Conservation (phyloP, 2,329 filamentous ascomycete genomes). For the Colletotrichum lindemuthianum region DNA sequence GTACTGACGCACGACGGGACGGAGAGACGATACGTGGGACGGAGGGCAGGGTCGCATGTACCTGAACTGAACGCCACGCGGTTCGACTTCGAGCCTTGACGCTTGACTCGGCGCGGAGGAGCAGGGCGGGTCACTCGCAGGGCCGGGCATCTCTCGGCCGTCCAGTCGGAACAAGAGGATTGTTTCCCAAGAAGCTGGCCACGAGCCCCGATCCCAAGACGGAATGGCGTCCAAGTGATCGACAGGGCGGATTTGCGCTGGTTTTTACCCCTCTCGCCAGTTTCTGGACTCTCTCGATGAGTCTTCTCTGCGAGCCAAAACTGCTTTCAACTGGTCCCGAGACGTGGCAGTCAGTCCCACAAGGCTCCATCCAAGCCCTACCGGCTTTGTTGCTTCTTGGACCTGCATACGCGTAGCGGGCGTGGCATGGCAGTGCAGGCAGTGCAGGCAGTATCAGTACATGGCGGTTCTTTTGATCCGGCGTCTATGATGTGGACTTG, state of each 20-base stretch:
- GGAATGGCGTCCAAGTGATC: conserved; percentile 29
- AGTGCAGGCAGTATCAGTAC: no score
- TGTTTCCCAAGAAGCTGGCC: conserved; percentile 12
- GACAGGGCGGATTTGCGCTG: conserved; percentile 21
- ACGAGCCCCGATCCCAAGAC: neutral
- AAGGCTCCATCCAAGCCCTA: no score
- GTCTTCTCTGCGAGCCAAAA: no score
- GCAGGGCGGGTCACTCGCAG: conserved; percentile 21
- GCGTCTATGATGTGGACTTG: no score
- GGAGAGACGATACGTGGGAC: neutral
- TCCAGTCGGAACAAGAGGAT: conserved; percentile 30
- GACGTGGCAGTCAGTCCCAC: no score
- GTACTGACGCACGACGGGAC: neutral
- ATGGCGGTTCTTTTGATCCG: no score
- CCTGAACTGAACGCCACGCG: conserved; percentile 13
- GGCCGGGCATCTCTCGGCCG: conserved; percentile 9
- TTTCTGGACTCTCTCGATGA: no score
- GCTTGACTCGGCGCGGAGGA: conserved; percentile 31
- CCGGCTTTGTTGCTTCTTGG: no score
- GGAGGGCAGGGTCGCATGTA: neutral
- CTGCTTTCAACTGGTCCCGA: no score
- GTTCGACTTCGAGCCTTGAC: conserved; percentile 26
- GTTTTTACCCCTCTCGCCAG: no score
- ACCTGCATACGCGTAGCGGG: no score
- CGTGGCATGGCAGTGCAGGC: no score